Evolutionary conservation across 441 rosid species (phyloP).

Genomic region (Manihot esculenta): DNA sequence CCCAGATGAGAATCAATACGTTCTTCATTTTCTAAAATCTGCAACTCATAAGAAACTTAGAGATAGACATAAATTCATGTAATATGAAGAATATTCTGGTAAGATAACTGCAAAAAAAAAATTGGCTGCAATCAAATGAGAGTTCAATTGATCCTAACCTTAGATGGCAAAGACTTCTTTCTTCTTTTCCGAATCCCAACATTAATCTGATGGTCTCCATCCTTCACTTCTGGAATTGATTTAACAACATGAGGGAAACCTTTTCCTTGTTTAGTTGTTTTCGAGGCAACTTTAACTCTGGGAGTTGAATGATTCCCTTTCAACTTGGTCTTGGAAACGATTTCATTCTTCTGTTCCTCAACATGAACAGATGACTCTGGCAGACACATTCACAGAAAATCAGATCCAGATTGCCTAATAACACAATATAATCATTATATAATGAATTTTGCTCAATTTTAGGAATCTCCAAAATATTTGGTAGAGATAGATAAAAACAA

Average conservation of each 20-base stretch:
- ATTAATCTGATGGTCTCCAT: slow-evolving; percentile 37
- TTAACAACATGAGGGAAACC: slow-evolving; percentile 26
- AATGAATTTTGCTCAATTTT: not conserved
- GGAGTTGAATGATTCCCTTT: slow-evolving; percentile 47
- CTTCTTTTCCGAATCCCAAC: slow-evolving; percentile 53
- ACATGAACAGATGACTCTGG: slow-evolving; percentile 69
- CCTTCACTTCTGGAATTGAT: slow-evolving; percentile 48
- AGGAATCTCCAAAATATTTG: not conserved
- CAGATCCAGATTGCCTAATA: slow-evolving; percentile 10
- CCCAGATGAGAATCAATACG: slow-evolving; percentile 36
- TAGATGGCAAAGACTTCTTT: slow-evolving; percentile 54
- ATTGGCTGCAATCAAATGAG: slow-evolving; percentile 11
- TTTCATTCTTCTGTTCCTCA: slow-evolving; percentile 55
- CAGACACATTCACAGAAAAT: slow-evolving; percentile 18
- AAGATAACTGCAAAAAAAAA: not conserved
- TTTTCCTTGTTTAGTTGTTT: slow-evolving; percentile 45
- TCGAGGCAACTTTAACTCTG: slow-evolving; percentile 41
- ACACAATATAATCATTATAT: slow-evolving; percentile 11
- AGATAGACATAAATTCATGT: slow-evolving; percentile 34
- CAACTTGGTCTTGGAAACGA: slow-evolving; percentile 44
- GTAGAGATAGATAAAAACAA: not conserved
- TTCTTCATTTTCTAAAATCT: slow-evolving; percentile 59
- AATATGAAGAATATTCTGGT: not conserved
- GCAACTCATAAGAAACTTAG: slow-evolving; percentile 36
- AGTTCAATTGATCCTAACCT: slow-evolving; percentile 43